Conservation (phyloP, 768 basidiomycete species). For the Imleria badia region DNA sequence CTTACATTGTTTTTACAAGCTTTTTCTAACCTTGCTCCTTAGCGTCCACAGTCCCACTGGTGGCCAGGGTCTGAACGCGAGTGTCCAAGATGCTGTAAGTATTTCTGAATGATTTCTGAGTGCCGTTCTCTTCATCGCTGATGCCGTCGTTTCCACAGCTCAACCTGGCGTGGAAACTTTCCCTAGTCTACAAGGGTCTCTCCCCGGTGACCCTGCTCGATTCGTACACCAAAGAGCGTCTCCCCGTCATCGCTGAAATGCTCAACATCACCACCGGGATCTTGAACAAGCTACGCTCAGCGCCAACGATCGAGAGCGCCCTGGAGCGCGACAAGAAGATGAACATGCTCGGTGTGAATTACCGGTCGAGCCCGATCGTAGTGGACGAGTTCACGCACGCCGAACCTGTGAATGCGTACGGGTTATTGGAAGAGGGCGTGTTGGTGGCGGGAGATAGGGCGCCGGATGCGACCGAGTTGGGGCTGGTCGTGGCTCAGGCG, state of each 20-base stretch:
- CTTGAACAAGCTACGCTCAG: background rate
- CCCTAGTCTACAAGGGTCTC: constrained; percentile 39
- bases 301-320: background rate
- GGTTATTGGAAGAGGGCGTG: constrained; percentile 20
- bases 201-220: constrained; percentile 38
- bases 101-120: constrained; percentile 7
- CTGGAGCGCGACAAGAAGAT: constrained; percentile 5
- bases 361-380: constrained; percentile 35
- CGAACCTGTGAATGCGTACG: constrained; percentile 12
- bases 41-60: constrained; percentile 27
- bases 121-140: background rate
- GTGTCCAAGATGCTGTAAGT: constrained; percentile 40
- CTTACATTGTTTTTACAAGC: background rate
- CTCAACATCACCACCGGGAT: constrained; percentile 39
- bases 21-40: background rate
- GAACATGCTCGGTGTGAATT: constrained; percentile 36
- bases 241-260: constrained; percentile 47
- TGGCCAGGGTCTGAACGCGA: constrained; percentile 37
- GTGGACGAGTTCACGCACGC: constrained; percentile 34
- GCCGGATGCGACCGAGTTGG: constrained; percentile 41
- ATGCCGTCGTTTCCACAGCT: constrained; percentile 22
- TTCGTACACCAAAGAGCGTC: constrained; percentile 43
- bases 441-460: constrained; percentile 46
- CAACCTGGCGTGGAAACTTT: constrained; percentile 48
- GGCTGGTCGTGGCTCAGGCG: constrained; percentile 16